Evolutionary conservation across 768 basidiomycete species (phyloP).

Genomic region (Leccinum imitatum): DNA sequence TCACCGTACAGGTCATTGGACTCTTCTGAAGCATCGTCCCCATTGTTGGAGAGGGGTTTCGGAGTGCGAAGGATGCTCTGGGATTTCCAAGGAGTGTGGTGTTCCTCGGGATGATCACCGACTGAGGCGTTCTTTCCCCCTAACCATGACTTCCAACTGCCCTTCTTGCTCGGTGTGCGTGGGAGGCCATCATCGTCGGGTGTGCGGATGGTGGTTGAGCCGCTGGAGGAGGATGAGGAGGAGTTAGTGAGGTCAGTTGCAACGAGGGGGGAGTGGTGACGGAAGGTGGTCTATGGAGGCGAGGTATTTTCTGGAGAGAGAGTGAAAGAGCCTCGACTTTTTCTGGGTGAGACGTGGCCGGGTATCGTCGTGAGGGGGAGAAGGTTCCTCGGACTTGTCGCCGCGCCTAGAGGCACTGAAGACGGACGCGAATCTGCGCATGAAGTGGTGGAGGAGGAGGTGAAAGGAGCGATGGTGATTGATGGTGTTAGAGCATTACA

Average conservation of each 20-base stretch:
- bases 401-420: conserved; percentile 45
- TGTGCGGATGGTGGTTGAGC: conserved; percentile 52
- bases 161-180: conserved; percentile 40
- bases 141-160: conserved; percentile 60
- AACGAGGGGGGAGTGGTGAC: conserved; percentile 22
- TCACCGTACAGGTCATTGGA: conserved; percentile 37
- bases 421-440: conserved; percentile 67
- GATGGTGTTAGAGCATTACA: conserved; percentile 34
- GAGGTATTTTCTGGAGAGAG: conserved; percentile 30
- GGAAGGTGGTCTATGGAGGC: conserved; percentile 17
- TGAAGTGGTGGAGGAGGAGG: conserved; percentile 31
- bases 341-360: conserved; percentile 21
- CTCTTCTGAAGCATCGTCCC: conserved; percentile 38
- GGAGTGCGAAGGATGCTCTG: conserved; percentile 23
- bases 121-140: conserved; percentile 35
- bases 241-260: conserved; percentile 43
- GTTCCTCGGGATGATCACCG: conserved; percentile 30
- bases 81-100: conserved; percentile 32
- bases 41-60: conserved; percentile 23
- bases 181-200: conserved; percentile 54
- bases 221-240: conserved; percentile 61
- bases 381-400: conserved; percentile 27
- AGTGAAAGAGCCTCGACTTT: conserved; percentile 22
- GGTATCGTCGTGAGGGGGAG: conserved; percentile 21
- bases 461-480: conserved; percentile 22